Base-by-base conservation (phyloP, 2,329 filamentous ascomycete genomes). In the Calonectria pteridis region DNA sequence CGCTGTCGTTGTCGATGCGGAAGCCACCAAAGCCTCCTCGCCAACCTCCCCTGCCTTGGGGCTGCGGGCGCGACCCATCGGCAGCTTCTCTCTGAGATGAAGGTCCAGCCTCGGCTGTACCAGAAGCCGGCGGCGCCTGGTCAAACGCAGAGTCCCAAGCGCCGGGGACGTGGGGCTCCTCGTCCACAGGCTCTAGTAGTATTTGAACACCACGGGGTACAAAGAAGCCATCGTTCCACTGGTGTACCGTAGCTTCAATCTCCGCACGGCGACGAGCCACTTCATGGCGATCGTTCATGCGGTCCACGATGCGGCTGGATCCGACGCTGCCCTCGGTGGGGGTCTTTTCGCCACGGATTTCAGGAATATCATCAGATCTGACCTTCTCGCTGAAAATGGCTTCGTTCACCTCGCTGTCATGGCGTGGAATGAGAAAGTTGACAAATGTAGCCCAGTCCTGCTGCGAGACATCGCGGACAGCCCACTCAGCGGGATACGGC, bases 381-480 rank as follows among this genome's bases (percentile, higher is more conserved):
- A 88, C 75, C 77, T 91, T 91, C 68, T 88, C 85, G 73, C 89
- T 86, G 20, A 88, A 81, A 23, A 90, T 78, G 62, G 84, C 84
- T 28, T 87, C 86, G 76, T 90, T 91, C 23, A 82, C 81, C 20
- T 81, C 78, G 1, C 83, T 81, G 6, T 84, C 82, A 78, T 89
- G 86, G 67, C 88, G 83, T 0, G 91, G 90, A 28, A 92, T 80
- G 20, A 92, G 81, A 73, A 88, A 88, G 77, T 91, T 91, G 58
- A 90, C 76, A 80, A 92, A 92, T 0, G 90, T 91, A 43, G 86
- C 85, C 91, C 91, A 92, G 78, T 92, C 90, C 77, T 89, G 87
- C 18, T 82, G 76, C 1, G 83, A 86, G 16, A 91, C 84, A 67
- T 90, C 89, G 49, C 86, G 86, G 7, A 80, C 81, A 72, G 81